Evolutionary conservation across 495 filamentous ascomycete genomes (phyloP).

Genomic region (Tuber magnatum): DNA sequence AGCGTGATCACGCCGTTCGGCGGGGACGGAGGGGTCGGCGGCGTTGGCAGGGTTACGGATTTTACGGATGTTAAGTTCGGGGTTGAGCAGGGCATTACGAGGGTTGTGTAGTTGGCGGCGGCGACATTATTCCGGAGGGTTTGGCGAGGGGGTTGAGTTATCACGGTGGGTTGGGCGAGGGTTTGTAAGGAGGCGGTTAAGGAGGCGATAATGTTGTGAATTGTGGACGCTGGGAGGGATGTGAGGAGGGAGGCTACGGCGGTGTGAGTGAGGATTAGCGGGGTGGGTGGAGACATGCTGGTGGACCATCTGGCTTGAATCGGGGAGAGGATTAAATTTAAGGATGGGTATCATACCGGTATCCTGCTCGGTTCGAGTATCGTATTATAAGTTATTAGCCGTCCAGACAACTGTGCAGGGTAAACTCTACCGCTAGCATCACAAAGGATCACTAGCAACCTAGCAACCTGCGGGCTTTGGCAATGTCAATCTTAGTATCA

Average conservation of each 20-base stretch:
- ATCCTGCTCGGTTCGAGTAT: not conserved
- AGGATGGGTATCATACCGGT: not conserved
- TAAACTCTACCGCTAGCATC: not conserved
- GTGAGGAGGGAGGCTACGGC: not conserved
- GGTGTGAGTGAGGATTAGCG: not conserved
- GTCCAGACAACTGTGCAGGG: not conserved
- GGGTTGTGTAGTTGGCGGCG: slow-evolving; percentile 53
- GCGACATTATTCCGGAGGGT: not conserved
- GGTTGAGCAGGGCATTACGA: slow-evolving; percentile 79
- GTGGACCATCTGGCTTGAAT: not conserved
- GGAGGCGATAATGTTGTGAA: not conserved
- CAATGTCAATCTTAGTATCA: not conserved
- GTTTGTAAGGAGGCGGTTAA: not conserved
- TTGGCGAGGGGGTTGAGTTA: not conserved
- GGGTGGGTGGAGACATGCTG: not conserved
- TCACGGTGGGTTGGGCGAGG: not conserved
- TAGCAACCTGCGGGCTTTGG: not conserved
- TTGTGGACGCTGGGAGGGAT: not conserved
- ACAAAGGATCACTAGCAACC: not conserved
- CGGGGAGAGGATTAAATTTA: not conserved
- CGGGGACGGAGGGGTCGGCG: slow-evolving; percentile 48
- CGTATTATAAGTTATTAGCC: not conserved
- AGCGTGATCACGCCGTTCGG: slow-evolving; percentile 75
- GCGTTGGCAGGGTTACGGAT: slow-evolving; percentile 34
- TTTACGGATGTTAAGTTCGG: slow-evolving; percentile 33